phyloP scores from a whole-genome alignment of 352 stramenopile species.

The Globisporangium echinulatum region DNA sequence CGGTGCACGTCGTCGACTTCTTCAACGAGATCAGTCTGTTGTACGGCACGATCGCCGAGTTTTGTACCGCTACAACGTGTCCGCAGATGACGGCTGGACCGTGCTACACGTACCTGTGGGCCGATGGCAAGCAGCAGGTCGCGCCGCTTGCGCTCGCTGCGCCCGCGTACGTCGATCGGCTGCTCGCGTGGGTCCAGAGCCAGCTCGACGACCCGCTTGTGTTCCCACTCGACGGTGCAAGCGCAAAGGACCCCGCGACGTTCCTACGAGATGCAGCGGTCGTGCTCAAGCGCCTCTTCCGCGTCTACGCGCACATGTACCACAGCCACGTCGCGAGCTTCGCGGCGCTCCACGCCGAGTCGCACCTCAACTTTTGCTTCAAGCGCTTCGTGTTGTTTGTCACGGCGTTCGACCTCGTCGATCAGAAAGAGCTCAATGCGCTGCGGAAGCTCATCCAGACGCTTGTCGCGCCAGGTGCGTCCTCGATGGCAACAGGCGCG shows the following conservation, averaged over 20 bases:
- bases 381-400: slow-evolving; percentile 97
- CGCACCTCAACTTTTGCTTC: slow-evolving; percentile 95
- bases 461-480: slow-evolving; percentile 2
- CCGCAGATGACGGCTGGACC: slow-evolving; percentile 67
- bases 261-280: slow-evolving; percentile 54
- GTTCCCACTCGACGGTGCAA: slow-evolving; percentile 35
- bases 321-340: slow-evolving; percentile 91
- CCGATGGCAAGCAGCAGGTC: slow-evolving; percentile 47
- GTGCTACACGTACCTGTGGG: slow-evolving; percentile 88
- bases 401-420: slow-evolving; percentile 89
- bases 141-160: slow-evolving; percentile 53
- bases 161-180: slow-evolving; percentile 76
- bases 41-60: slow-evolving; percentile 86
- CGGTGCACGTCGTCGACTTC: slow-evolving; percentile 85
- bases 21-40: slow-evolving; percentile 92
- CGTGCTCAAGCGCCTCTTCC: slow-evolving; percentile 95
- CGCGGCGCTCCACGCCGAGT: slow-evolving; percentile 86
- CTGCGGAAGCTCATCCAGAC: slow-evolving; percentile 90
- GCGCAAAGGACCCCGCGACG: slow-evolving; percentile 16
- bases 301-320: slow-evolving; percentile 97
- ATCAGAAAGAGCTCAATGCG: slow-evolving; percentile 92
- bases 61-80: slow-evolving; percentile 58
- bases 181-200: slow-evolving; percentile 84
- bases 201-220: slow-evolving; percentile 72
- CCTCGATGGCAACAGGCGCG: too few relatives aligned